A percentile compares a stretch with the other conserved stretches of the same genome.
Conservation (phyloP, 805 yeast species). For the Maudiozyma barnettii region DNA sequence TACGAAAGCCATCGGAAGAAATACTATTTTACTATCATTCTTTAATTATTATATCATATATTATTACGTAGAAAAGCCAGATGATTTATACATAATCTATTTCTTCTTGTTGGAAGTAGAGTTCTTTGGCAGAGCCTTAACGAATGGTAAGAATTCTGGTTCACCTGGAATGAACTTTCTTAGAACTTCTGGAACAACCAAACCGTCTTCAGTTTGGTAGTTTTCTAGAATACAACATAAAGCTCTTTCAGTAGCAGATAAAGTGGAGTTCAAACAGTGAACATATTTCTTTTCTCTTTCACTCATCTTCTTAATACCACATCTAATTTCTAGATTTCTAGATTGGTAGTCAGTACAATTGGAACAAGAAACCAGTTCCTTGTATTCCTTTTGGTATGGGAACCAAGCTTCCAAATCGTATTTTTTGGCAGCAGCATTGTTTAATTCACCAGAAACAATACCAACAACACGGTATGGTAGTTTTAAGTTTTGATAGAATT, state of each 20-base stretch:
- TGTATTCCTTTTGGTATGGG: constrained; percentile 98
- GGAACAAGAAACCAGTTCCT: constrained; percentile 96
- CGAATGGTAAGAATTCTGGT: constrained; percentile 90
- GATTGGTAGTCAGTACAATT: constrained; percentile 99
- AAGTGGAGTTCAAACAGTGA: constrained; percentile 94
- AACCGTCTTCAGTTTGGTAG: constrained; percentile 95
- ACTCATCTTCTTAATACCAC: constrained; percentile 92
- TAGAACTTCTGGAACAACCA: constrained; percentile 87
- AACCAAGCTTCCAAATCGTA: constrained; percentile 99
- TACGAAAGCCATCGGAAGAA: too few relatives aligned
- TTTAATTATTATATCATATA: neutral
- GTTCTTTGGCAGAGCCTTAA: constrained; percentile 88
- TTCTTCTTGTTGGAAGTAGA: constrained; percentile 61
- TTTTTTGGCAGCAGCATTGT: constrained; percentile 98
- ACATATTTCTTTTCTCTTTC: constrained; percentile 96
- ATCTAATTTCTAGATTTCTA: constrained; percentile 95
- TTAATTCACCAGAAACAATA: constrained; percentile 95
- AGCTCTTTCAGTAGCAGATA: constrained; percentile 97
- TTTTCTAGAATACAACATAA: constrained; percentile 94
- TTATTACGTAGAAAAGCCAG: neutral
- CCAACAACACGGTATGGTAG: constrained; percentile 96
- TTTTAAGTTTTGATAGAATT: constrained; percentile 82
- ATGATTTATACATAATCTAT: constrained; percentile 6
- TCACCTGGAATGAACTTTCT: constrained; percentile 96
- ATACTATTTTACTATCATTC: neutral